Base-by-base conservation (phyloP, 129 eudicot genomes). In the Ambrosia trifida region DNA sequence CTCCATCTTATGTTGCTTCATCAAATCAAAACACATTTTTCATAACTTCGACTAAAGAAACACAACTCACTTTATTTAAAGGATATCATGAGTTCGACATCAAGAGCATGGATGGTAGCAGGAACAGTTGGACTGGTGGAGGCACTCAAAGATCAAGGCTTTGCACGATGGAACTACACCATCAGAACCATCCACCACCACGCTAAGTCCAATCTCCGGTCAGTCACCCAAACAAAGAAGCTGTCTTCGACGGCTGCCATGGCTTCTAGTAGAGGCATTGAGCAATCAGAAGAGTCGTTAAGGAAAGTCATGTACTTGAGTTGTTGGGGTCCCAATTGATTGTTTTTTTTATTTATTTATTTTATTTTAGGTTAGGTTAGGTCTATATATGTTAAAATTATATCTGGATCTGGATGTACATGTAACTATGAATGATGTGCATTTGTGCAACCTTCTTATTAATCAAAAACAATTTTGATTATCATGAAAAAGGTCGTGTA, bases 221-320 rank as follows among this genome's bases (percentile, higher is more conserved):
- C 83, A n/a, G 62, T 60, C 4, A 54, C 77, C 17, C 83, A 74
- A 36, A 16, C 83, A 59, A 64, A 54, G 35, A 54, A 75, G 20
- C 11, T 79, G 65, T 76, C 68, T 70, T 72, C 76, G 35, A 12
- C 77, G 52, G 12, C 43, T 3, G 38, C 3, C 20, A 53, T 57
- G 36, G 63, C 63, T 57, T 11, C 64, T 30, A 58, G 9, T 41
- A 4, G 19, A 58, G 16, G 1, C 5, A 11, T 28, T 11, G 12
- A 56, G 3, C 59, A 53, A 16, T 61, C 79, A 4, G 78, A 63
- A 2, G 69, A 66, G 16, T 52, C 69, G 13, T 72, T 77, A 24
- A 61, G 79, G 38, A 57, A 81, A 76, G 78, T 72, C 45, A 81
- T 81, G 66, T 77, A 77, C 64, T 62, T 77, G 30, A 77, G 66